These are phyloP conservation scores for Brettanomyces anomalus DNA, from an alignment of 805 yeast genomes.

Conservation along the genomic window DNA sequence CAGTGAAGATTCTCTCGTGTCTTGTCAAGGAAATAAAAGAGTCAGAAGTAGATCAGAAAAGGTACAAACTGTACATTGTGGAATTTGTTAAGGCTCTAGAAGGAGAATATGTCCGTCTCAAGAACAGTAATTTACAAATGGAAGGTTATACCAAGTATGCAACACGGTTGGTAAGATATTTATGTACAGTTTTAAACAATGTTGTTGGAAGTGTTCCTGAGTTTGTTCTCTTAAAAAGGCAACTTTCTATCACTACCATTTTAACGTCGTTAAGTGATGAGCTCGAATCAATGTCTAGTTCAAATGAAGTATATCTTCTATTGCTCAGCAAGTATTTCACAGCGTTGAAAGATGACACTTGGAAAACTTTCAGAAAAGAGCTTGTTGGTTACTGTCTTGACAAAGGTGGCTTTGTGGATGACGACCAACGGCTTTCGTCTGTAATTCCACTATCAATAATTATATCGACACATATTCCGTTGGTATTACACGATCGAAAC, in stretches of 20 bases:
- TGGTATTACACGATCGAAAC: slow-evolving; percentile 3
- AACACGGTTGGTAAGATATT: slow-evolving; percentile 14
- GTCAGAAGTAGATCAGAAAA: not conserved
- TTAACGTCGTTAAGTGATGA: slow-evolving; percentile 17
- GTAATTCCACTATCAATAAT: slow-evolving; percentile 13
- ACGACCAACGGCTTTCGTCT: slow-evolving; percentile 7
- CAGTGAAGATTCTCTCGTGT: slow-evolving; percentile 15
- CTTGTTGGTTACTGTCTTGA: slow-evolving; percentile 8
- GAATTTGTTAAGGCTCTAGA: slow-evolving; percentile 10
- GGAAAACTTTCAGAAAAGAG: slow-evolving; percentile 10
- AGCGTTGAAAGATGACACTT: slow-evolving; percentile 8
- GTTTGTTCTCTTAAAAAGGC: slow-evolving; percentile 9
- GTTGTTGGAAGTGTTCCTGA: slow-evolving; percentile 12
- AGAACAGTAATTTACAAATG: not conserved
- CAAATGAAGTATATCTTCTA: slow-evolving; percentile 13
- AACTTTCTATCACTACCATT: slow-evolving; percentile 12
- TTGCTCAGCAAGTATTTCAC: slow-evolving; percentile 16
- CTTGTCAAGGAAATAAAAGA: slow-evolving; percentile 11
- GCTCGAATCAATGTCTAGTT: slow-evolving; percentile 15
- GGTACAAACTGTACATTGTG: slow-evolving; percentile 3
- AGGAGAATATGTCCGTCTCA: slow-evolving; percentile 12
- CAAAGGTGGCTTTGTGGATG: slow-evolving; percentile 4
- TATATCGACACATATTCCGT: slow-evolving; percentile 12
- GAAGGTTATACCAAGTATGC: slow-evolving; percentile 10
- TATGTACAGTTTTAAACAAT: slow-evolving; percentile 16